These are phyloP conservation scores for Backusella luteola DNA, from an alignment of 192 early-diverging fungal species.

Conservation along the genomic window DNA sequence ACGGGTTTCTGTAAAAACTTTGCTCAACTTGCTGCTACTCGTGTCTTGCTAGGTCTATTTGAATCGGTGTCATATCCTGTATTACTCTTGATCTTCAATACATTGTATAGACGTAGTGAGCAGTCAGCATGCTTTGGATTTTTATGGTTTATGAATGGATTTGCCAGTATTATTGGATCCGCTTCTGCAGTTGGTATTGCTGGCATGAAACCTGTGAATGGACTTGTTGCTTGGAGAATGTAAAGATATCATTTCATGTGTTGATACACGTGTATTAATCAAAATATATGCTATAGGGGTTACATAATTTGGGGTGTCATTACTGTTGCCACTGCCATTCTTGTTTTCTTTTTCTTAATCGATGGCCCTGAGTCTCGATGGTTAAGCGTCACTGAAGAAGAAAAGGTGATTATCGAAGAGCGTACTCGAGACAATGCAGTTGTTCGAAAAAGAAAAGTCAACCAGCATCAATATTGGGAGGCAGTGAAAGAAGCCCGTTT, in stretches of 20 bases:
- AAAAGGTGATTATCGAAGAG: constrained; percentile 27
- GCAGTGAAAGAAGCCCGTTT: constrained; percentile 18
- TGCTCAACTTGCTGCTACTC: background rate
- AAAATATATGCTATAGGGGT: constrained; percentile 8
- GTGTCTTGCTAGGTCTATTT: constrained; percentile 23
- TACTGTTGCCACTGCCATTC: constrained; percentile 4
- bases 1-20: background rate
- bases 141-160: constrained; percentile 7
- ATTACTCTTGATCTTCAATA: background rate
- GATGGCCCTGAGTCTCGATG: constrained; percentile 13
- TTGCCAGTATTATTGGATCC: constrained; percentile 7
- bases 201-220: background rate
- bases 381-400: constrained; percentile 11
- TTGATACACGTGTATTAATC: background rate
- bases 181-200: constrained; percentile 7
- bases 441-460: background rate
- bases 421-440: constrained; percentile 19
- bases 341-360: constrained; percentile 25
- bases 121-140: constrained; percentile 10
- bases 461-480: constrained; percentile 26
- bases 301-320: constrained; percentile 21
- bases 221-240: constrained; percentile 25
- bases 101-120: constrained; percentile 15
- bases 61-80: background rate
- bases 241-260: background rate